Evolutionary conservation across 148 eudicot genomes (phyloP).

Genomic region (Heliamphora exappendiculata): DNA sequence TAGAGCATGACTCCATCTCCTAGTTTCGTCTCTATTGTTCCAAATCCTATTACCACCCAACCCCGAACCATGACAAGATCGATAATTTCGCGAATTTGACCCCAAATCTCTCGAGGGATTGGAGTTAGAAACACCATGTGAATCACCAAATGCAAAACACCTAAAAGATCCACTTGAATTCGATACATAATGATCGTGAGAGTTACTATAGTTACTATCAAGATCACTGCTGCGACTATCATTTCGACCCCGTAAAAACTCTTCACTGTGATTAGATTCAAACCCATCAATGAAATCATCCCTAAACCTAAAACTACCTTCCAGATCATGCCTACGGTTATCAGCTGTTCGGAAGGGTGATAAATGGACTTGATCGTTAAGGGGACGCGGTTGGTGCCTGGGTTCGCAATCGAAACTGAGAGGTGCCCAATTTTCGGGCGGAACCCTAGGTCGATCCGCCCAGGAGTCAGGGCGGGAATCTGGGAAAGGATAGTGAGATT

Average conservation of each 20-base stretch:
- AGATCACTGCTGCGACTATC: slow-evolving; percentile 6
- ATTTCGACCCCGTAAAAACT: background rate
- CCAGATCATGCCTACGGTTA: slow-evolving; percentile 18
- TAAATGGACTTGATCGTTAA: background rate
- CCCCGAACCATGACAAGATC: slow-evolving; percentile 7
- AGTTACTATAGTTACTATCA: slow-evolving; percentile 4
- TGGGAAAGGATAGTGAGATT: slow-evolving; percentile 7
- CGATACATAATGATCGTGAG: background rate
- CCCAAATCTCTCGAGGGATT: slow-evolving; percentile 18
- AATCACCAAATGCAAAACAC: slow-evolving; percentile 11
- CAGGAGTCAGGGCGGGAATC: slow-evolving; percentile 10
- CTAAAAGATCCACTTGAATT: slow-evolving; percentile 11
- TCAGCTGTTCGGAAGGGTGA: slow-evolving; percentile 12
- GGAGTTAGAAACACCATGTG: slow-evolving; percentile 6
- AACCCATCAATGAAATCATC: slow-evolving; percentile 12
- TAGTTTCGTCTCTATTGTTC: slow-evolving; percentile 23
- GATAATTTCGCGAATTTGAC: slow-evolving; percentile 12
- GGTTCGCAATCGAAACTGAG: background rate
- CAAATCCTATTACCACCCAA: slow-evolving; percentile 15
- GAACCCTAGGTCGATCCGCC: slow-evolving; percentile 23
- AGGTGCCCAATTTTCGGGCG: background rate
- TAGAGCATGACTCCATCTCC: slow-evolving; percentile 18
- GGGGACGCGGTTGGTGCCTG: background rate
- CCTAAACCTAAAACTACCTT: slow-evolving; percentile 19
- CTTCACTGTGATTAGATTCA: background rate